phyloP scores from a whole-genome alignment of 805 yeast genomes.

The Nakazawaea peltata region DNA sequence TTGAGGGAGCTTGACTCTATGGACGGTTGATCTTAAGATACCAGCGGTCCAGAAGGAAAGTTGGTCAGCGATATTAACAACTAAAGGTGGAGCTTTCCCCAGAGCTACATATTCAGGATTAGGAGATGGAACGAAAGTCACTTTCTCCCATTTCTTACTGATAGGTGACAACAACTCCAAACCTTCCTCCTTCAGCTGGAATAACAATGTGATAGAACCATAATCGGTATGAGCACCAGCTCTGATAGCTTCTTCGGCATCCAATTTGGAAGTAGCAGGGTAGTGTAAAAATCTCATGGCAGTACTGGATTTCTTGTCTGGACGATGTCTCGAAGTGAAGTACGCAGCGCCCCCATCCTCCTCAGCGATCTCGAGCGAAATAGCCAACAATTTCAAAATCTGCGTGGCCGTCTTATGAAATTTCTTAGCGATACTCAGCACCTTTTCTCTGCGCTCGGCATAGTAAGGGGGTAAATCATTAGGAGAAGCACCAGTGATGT shows the following conservation, averaged over 20 bases:
- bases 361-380: conserved; percentile 51
- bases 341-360: conserved; percentile 38
- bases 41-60: conserved; percentile 66
- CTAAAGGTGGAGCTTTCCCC: conserved; percentile 49
- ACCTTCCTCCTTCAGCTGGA: conserved; percentile 61
- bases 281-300: conserved; percentile 38
- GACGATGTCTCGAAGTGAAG: conserved; percentile 49
- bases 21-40: conserved; percentile 52
- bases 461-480: conserved; percentile 42
- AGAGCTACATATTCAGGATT: conserved; percentile 17
- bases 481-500: conserved; percentile 33
- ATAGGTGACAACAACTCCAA: conserved; percentile 41
- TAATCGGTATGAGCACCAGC: conserved; percentile 78
- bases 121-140: conserved; percentile 48
- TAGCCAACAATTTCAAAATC: conserved; percentile 45
- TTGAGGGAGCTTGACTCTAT: conserved; percentile 41
- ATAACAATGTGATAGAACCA: conserved; percentile 55
- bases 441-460: conserved; percentile 31
- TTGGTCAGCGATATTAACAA: conserved; percentile 63
- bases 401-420: conserved; percentile 36
- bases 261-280: conserved; percentile 30
- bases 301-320: conserved; percentile 46
- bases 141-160: conserved; percentile 45
- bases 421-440: conserved; percentile 27
- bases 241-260: conserved; percentile 43